A percentile compares a stretch with the other conserved stretches of the same genome.
These are phyloP conservation scores for Fusarium sp. DNA, from an alignment of 2,329 filamentous ascomycete genomes.

Conservation along the genomic window DNA sequence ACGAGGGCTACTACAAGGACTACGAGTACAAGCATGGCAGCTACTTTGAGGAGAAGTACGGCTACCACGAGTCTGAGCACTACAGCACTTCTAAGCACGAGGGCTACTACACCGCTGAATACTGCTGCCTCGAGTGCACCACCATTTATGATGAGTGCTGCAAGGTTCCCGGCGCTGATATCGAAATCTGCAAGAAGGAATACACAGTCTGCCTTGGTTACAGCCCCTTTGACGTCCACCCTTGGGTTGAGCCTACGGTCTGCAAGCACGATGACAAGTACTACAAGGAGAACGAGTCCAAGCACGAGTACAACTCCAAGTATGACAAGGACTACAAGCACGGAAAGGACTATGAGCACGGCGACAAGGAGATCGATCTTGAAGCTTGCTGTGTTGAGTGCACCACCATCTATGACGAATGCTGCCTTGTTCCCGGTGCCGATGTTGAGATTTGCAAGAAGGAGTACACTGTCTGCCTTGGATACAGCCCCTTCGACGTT, in stretches of 20 bases:
- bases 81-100: slow-evolving; percentile 9
- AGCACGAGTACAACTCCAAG: slow-evolving; percentile 11
- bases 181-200: slow-evolving; percentile 15
- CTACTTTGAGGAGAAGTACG: slow-evolving; percentile 20
- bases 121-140: slow-evolving; percentile 29
- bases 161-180: slow-evolving; percentile 5
- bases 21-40: slow-evolving; percentile 22
- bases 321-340: slow-evolving; percentile 7
- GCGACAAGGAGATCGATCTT: not conserved
- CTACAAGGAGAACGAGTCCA: slow-evolving; percentile 18
- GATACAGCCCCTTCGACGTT: slow-evolving; percentile 21
- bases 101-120: slow-evolving; percentile 30
- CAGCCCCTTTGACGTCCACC: slow-evolving; percentile 12
- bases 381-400: slow-evolving; percentile 29
- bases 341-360: not conserved
- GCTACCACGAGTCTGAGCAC: slow-evolving; percentile 1
- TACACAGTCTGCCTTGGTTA: slow-evolving; percentile 32
- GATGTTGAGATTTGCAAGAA: slow-evolving; percentile 18
- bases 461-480: slow-evolving; percentile 22
- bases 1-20: slow-evolving; percentile 23
- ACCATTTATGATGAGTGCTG: slow-evolving; percentile 32
- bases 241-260: slow-evolving; percentile 14
- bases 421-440: slow-evolving; percentile 4
- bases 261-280: slow-evolving; percentile 33
- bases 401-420: slow-evolving; percentile 26